Conservation (phyloP, 2,329 filamentous ascomycete genomes). For the Alternaria alternata region DNA sequence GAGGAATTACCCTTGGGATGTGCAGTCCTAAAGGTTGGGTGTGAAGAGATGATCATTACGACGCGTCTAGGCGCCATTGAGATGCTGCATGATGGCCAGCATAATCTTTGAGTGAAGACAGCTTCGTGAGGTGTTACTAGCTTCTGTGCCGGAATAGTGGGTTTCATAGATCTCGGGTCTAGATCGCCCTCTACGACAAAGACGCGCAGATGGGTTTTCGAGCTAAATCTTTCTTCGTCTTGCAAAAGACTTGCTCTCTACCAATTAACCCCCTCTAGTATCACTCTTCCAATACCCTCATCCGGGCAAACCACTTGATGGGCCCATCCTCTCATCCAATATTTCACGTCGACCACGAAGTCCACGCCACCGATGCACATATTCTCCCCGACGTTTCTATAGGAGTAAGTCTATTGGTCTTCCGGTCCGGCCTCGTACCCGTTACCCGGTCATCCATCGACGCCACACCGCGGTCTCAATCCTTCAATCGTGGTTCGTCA, state of each 20-base stretch:
- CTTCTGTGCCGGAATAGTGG: neutral
- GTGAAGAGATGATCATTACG: neutral
- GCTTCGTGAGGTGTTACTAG: neutral
- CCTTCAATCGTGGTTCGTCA: neutral
- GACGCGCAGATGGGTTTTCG: neutral
- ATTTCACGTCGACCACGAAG: neutral
- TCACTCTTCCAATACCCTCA: neutral
- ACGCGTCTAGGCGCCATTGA: neutral
- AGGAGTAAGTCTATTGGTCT: neutral
- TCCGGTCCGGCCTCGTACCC: neutral
- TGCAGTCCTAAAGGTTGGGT: neutral
- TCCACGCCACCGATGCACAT: neutral
- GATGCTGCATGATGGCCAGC: neutral
- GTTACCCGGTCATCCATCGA: neutral
- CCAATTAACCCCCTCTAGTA: fast-evolving
- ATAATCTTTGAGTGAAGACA: neutral
- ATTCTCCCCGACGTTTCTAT: neutral
- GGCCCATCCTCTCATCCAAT: too few relatives aligned
- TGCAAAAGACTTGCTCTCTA: neutral
- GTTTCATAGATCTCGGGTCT: neutral
- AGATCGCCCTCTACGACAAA: neutral
- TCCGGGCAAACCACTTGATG: neutral
- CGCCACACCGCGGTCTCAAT: neutral
- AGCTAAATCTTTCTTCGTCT: neutral
- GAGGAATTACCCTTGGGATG: neutral